Conservation (phyloP, 1,284 basidiomycete species). For the Irpex sp. region DNA sequence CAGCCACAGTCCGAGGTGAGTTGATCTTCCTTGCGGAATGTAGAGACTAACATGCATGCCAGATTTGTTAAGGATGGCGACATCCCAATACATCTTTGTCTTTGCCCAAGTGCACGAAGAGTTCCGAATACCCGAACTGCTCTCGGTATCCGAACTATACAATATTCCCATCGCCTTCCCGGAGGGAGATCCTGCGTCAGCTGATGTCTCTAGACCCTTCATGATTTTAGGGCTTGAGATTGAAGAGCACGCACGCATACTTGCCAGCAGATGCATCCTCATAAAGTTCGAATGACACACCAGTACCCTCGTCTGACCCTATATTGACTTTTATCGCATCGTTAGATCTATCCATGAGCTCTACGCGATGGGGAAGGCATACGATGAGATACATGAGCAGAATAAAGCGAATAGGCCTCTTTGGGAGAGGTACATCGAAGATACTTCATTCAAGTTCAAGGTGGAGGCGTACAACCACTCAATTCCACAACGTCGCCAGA, state of each 20-base stretch:
- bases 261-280: slow-evolving; percentile 79
- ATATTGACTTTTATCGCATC: slow-evolving; percentile 9
- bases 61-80: slow-evolving; percentile 34
- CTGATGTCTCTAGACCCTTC: slow-evolving; percentile 64
- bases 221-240: slow-evolving; percentile 68
- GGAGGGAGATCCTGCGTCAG: slow-evolving; percentile 25
- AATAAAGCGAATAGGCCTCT: slow-evolving; percentile 45
- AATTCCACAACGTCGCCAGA: slow-evolving; percentile 63
- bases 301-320: background rate
- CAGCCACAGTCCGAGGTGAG: background rate
- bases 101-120: slow-evolving; percentile 79
- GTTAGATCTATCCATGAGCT: slow-evolving; percentile 74
- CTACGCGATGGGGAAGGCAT: slow-evolving; percentile 66
- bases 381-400: slow-evolving; percentile 65
- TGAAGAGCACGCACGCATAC: slow-evolving; percentile 71
- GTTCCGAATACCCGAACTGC: slow-evolving; percentile 80
- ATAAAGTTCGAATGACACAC: slow-evolving; percentile 59
- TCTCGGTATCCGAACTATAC: slow-evolving; percentile 67
- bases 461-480: slow-evolving; percentile 77
- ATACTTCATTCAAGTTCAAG: slow-evolving; percentile 81
- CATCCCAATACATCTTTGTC: slow-evolving; percentile 58
- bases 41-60: too few species aligned
- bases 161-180: slow-evolving; percentile 52
- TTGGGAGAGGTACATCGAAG: slow-evolving; percentile 59
- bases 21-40: background rate